Percentiles rank a stretch among this genome's conserved stretches.
Conservation (phyloP, 129 eudicot genomes). For the Heracleum sosnowskyi region DNA sequence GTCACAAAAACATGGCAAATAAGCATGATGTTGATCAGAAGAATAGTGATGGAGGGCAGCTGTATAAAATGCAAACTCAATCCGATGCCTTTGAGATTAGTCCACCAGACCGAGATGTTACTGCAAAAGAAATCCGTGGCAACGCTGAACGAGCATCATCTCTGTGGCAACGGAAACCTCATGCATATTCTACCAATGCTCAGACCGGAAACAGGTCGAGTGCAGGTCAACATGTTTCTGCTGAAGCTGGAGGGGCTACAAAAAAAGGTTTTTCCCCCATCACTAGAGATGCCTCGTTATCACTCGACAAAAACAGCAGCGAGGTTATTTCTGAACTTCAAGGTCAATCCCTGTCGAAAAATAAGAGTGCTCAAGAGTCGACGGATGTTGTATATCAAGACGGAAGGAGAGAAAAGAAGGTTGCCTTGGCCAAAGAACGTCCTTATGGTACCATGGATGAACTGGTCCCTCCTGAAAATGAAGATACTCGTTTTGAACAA, state of each 20-base stretch:
- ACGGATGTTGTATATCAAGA: constrained; percentile 25
- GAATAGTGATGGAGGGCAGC: constrained; percentile 30
- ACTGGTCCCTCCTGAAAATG: constrained; percentile 11
- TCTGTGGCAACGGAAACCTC: constrained; percentile 81
- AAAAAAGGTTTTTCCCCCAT: constrained; percentile 27
- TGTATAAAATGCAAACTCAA: constrained; percentile 20
- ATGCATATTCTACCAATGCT: constrained; percentile 17
- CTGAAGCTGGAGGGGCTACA: neutral
- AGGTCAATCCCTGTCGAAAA: constrained; percentile 28
- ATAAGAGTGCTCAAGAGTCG: constrained; percentile 20
- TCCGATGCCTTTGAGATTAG: constrained; percentile 25
- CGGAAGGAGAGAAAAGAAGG: constrained; percentile 42
- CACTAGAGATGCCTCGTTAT: neutral
- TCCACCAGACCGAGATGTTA: constrained; percentile 32
- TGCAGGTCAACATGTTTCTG: constrained; percentile 32
- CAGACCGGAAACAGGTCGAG: constrained; percentile 30
- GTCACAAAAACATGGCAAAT: constrained; percentile 26
- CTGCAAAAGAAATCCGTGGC: constrained; percentile 44
- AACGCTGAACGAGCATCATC: constrained; percentile 29
- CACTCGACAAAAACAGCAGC: constrained; percentile 8
- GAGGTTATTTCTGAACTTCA: constrained; percentile 11
- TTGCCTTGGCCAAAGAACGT: constrained; percentile 31
- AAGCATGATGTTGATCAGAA: constrained; percentile 31
- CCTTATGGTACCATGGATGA: constrained; percentile 26
- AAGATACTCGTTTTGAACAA: constrained; percentile 21